Conservation (phyloP, 1,284 basidiomycete genomes). For the Ceratobasidium theobromae region DNA sequence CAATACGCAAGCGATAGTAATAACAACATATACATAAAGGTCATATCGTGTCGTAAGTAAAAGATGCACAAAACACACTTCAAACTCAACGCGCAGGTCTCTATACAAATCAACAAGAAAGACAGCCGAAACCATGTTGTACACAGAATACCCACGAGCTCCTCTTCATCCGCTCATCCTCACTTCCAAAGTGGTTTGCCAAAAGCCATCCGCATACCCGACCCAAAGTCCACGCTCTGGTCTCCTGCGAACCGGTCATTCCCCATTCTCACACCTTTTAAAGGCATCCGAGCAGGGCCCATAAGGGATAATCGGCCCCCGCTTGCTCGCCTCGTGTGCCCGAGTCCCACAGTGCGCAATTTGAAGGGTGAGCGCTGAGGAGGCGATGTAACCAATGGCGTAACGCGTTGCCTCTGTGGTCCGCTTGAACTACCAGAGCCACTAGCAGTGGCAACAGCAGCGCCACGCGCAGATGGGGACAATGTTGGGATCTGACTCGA, state of each 20-base stretch:
- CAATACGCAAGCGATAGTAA: constrained; percentile 14
- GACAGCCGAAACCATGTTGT: constrained; percentile 3
- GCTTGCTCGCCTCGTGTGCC: constrained; percentile 16
- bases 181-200: constrained; percentile 27
- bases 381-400: neutral
- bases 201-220: neutral
- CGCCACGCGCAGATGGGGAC: neutral
- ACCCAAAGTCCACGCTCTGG: constrained; percentile 25
- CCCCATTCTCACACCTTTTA: constrained; percentile 13
- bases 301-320: constrained; percentile 12
- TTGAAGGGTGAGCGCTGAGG: constrained; percentile 30
- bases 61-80: constrained; percentile 21
- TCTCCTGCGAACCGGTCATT: constrained; percentile 27
- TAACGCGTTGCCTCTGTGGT: constrained; percentile 21
- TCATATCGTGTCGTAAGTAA: constrained; percentile 27
- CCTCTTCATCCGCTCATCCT: neutral
- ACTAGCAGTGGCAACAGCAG: neutral
- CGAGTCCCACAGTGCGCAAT: neutral
- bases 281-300: constrained; percentile 12
- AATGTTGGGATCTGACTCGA: constrained; percentile 68
- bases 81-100: constrained; percentile 11
- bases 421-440: neutral
- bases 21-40: constrained; percentile 11
- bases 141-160: constrained; percentile 1
- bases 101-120: constrained; percentile 23